phyloP scores from a whole-genome alignment of 441 rosid genomes.

The Populus hybrid region DNA sequence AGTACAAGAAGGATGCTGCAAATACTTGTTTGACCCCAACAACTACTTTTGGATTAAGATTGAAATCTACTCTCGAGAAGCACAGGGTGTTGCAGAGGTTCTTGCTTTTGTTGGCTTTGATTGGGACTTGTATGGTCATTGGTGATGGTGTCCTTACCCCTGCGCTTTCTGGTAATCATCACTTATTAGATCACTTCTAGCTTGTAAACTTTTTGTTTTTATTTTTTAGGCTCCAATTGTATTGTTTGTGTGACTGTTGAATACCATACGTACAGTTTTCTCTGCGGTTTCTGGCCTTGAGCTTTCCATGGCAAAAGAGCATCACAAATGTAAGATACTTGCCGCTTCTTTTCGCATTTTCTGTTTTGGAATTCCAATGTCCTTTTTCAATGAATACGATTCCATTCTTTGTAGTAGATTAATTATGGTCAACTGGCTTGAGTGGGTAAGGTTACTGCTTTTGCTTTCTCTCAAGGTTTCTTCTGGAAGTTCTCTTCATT shows the following conservation, averaged over 20 bases:
- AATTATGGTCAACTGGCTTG: slow-evolving; percentile 18
- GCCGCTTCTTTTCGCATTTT: background rate
- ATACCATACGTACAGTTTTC: slow-evolving; percentile 53
- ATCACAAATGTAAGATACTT: slow-evolving; percentile 67
- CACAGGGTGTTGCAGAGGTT: slow-evolving; percentile 34
- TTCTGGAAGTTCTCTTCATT: background rate
- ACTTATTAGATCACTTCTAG: background rate
- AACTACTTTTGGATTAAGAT: slow-evolving; percentile 28
- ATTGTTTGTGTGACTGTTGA: slow-evolving; percentile 18
- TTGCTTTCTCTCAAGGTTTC: background rate
- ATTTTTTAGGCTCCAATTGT: slow-evolving; percentile 1
- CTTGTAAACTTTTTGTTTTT: background rate
- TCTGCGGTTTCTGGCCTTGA: slow-evolving; percentile 96
- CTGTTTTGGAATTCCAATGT: background rate
- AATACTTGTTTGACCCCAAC: slow-evolving; percentile 23
- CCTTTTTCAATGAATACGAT: background rate
- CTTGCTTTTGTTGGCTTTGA: slow-evolving; percentile 43
- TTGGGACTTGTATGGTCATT: slow-evolving; percentile 58
- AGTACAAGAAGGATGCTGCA: slow-evolving; percentile 55
- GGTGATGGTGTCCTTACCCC: slow-evolving; percentile 58
- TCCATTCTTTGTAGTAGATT: background rate
- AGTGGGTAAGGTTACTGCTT: background rate
- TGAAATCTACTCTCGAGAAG: slow-evolving; percentile 48
- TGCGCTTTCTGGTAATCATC: slow-evolving; percentile 42
- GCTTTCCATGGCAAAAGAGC: slow-evolving; percentile 78